Percentiles rank a stretch among this genome's conserved stretches.
These are phyloP conservation scores for Hamamelis virginiana DNA, from an alignment of 164 flowering plant species.

Conservation along the genomic window DNA sequence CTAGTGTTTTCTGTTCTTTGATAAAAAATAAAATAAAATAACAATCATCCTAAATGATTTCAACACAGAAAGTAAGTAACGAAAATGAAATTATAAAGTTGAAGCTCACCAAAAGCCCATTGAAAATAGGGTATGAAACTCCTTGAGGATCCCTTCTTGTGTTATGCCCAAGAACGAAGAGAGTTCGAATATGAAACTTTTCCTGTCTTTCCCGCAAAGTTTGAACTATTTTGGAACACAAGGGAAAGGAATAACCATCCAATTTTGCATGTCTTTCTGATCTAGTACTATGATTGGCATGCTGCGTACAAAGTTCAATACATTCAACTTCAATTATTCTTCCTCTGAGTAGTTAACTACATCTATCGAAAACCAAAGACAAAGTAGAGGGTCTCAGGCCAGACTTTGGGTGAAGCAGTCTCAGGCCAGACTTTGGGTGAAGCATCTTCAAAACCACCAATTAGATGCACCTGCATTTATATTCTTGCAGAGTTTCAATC, in stretches of 20 bases:
- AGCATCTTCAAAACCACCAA: conserved; percentile 83
- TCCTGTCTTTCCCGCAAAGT: conserved; percentile 43
- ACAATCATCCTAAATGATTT: not conserved
- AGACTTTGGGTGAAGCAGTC: conserved; percentile 42
- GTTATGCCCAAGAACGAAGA: conserved; percentile 77
- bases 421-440: conserved; percentile 45
- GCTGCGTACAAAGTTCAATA: conserved; percentile 47
- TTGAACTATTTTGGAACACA: conserved; percentile 67
- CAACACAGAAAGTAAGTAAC: not conserved
- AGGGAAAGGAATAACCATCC: conserved; percentile 67
- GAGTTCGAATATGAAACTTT: conserved; percentile 63
- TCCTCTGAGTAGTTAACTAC: conserved; percentile 18
- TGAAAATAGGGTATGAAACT: conserved; percentile 56
- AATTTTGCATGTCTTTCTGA: conserved; percentile 17
- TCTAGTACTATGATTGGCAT: conserved; percentile 15
- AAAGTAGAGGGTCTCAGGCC: conserved; percentile 30
- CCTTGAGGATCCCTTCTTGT: conserved; percentile 72
- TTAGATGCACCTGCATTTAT: conserved; percentile 79
- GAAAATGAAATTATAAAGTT: not conserved
- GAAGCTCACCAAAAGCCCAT: conserved; percentile 74
- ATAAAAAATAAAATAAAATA: not conserved
- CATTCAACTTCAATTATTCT: conserved; percentile 18
- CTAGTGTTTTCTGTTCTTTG: not conserved
- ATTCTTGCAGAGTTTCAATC: not conserved
- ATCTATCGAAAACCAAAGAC: conserved; percentile 22